Conservation (phyloP, 768 basidiomycete species). For the Mrakia blollopis region DNA sequence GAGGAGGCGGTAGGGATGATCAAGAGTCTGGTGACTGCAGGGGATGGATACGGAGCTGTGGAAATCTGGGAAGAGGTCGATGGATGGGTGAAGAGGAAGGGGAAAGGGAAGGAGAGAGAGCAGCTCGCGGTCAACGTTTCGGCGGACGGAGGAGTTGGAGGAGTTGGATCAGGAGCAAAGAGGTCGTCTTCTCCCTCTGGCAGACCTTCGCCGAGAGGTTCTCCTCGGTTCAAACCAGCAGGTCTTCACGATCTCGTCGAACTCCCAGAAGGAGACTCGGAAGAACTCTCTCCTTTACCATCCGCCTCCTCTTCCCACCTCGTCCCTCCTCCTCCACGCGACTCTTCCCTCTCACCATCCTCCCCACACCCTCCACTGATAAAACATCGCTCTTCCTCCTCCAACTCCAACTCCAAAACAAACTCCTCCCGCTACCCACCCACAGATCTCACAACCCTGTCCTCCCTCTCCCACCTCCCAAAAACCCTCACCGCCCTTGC, state of each 20-base stretch:
- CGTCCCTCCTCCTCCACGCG: background rate
- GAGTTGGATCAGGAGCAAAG: constrained; percentile 57
- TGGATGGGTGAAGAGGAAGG: constrained; percentile 38
- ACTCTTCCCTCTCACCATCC: background rate
- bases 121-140: constrained; percentile 17
- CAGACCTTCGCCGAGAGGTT: constrained; percentile 5
- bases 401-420: constrained; percentile 31
- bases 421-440: constrained; percentile 38
- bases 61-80: constrained; percentile 46
- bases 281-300: background rate
- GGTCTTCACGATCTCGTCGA: constrained; percentile 3
- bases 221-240: background rate
- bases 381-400: constrained; percentile 15
- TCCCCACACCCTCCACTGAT: background rate
- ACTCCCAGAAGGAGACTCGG: background rate
- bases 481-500: constrained; percentile 64
- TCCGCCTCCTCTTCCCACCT: background rate
- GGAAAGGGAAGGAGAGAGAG: constrained; percentile 26
- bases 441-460: constrained; percentile 62
- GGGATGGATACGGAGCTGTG: constrained; percentile 83
- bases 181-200: background rate
- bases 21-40: constrained; percentile 67
- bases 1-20: constrained; percentile 72
- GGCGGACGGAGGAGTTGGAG: constrained; percentile 35
- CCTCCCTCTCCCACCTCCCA: constrained; percentile 71